Base-by-base conservation (phyloP, 208 protist genomes). In the Blechomonas ayalai region DNA sequence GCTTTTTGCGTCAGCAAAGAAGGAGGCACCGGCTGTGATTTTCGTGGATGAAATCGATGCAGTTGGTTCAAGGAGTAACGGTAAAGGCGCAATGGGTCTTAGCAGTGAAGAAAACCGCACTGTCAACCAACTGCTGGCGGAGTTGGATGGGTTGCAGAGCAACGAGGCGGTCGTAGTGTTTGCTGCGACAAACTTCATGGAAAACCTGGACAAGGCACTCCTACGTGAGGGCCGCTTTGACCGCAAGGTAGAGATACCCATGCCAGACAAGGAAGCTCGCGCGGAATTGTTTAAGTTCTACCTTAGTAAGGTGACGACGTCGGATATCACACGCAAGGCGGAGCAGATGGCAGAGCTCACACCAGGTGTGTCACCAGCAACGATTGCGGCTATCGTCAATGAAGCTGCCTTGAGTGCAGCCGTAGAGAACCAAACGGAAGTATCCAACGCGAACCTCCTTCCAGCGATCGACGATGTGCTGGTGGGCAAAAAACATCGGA, bases 31-130 rank as follows among this genome's bases (percentile, higher is more conserved):
- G 26, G 97, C 90, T 40, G 97, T 99, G 29, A 92, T 99, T 35
- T 99, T 99, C 76, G 96, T 99, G 26, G 97, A 99, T 67, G 97
- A 99, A 62, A 97, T 99, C 38, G 97, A 99, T 52, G 92, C 96
- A 1, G 81, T 98, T 12, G 97, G 96, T 10, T 80, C 73, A 12
- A 73, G 66, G 23, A 82, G 89, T 63, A 73, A 56, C 44, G 73
- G 75, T 49, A 49, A 71, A 47, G 77, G 81, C 52, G 67, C 73
- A 23, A 58, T 79, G 51, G 76, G 81, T 19, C 54, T 90, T n/a
- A 75, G 67, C 48, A 70, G 73, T 23, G 82, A 93, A 55, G 88
- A 94, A 59, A 88, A 83, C 51, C 74, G 79, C 23, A 98, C 96
- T 12, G 79, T 98, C 51, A 98, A 98, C 65, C 95, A 98, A 71